Evolutionary conservation across 2,329 filamentous ascomycete genomes (phyloP), one percentile per base, ranked within the genome.

Genomic region (Drechslerella coelobrocha): DNA sequence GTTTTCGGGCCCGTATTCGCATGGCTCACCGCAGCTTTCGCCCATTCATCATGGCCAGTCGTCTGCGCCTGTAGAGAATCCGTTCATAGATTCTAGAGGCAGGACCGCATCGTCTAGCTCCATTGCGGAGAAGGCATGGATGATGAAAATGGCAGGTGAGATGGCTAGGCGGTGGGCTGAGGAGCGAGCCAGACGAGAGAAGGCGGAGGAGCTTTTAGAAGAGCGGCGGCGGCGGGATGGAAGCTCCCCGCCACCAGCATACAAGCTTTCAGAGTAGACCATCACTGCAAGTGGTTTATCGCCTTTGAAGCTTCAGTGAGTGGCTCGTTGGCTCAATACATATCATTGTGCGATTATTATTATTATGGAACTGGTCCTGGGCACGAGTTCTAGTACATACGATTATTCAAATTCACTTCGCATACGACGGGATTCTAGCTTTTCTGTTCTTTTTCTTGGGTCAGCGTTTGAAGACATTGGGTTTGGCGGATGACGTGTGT

Each of bases 61-160:
- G 9, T 63, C 66, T n/a, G 59, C 55, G 41, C 57, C 66, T 14
- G 51, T 51, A 37, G 66, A 71, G 24, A 63, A 54, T 39, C 59
- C 66, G 41, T 71, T 71, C 48, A 50, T 71, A 17, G 66, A 71
- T 31, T 54, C 66, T 0, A 61, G 61, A 57, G 60, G 73, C 29
- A 57, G 73, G 19, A 61, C 59, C 27, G 72, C 75, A 8, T 65
- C 74, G 37, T 77, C 77, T 14, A 81, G 82, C 12, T 82, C 82
- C 17, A 90, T 91, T 52, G 81, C 91, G 24, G 89, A 92, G 77
- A 88, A 91, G 78, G 90, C 90, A 1, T 94, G 90, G 89, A 89
- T 94, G 80, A 87, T 89, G 81, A 94, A 96, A 81, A 94, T 99
- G 86, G 92, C 93, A 3, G 88, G 88, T 73, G 94, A 97, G 79